Evolutionary conservation across 148 eudicot genomes (phyloP).

Genomic region (Fagopyrum homotropicum): DNA sequence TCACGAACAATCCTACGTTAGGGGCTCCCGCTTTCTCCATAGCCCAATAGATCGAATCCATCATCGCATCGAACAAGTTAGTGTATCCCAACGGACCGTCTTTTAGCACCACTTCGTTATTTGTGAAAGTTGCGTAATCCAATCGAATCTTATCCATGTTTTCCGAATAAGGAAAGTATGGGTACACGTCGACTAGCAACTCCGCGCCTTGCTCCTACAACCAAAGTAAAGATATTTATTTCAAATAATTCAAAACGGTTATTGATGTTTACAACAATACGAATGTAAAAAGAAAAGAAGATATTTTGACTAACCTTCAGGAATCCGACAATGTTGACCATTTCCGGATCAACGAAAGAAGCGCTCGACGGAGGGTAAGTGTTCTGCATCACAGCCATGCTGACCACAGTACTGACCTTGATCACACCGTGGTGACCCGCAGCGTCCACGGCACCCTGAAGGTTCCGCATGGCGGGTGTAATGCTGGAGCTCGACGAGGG

Average conservation of each 20-base stretch:
- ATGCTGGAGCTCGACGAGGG: constrained; percentile 28
- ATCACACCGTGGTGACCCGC: constrained; percentile 18
- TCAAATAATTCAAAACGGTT: no score
- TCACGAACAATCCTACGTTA: constrained; percentile 16
- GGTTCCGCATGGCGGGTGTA: constrained; percentile 44
- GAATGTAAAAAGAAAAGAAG: no score
- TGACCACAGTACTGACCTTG: constrained; percentile 37
- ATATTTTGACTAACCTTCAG: no score
- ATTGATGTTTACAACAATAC: no score
- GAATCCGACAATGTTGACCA: constrained; percentile 19
- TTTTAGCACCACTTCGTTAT: constrained; percentile 12
- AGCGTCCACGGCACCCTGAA: constrained; percentile 21
- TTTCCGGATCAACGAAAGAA: neutral
- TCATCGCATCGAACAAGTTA: constrained; percentile 41
- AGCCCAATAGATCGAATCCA: constrained; percentile 31
- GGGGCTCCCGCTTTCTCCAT: constrained; percentile 24
- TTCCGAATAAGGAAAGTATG: constrained; percentile 35
- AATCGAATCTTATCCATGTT: constrained; percentile 24
- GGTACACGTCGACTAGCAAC: constrained; percentile 42
- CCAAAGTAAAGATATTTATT: no score
- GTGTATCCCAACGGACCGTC: constrained; percentile 27
- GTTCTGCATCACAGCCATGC: constrained; percentile 22
- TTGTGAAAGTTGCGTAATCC: constrained; percentile 36
- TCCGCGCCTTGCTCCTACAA: constrained; percentile 19
- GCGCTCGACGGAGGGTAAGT: constrained; percentile 47